Conservation (phyloP, 306 rosid species). For the Fagus crenata region DNA sequence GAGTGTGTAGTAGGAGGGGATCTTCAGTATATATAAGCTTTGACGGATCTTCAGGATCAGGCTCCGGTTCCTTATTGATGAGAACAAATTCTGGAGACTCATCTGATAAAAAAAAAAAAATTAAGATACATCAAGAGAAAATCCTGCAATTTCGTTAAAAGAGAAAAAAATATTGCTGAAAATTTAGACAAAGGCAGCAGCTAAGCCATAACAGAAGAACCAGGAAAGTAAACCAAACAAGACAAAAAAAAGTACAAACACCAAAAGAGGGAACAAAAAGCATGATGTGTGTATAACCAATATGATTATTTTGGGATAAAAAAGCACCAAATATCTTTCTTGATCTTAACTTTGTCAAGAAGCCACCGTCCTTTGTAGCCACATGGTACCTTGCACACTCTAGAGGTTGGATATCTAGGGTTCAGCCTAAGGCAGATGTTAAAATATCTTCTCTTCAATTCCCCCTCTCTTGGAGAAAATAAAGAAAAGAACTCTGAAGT, state of each 20-base stretch:
- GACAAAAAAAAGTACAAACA: background rate
- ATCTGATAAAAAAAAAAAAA: conserved; percentile 53
- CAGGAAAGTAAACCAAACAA: no score
- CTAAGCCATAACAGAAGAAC: conserved; percentile 10
- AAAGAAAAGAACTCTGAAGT: background rate
- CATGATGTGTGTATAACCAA: background rate
- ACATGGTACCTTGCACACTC: background rate
- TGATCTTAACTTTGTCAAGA: background rate
- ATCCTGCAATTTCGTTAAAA: conserved; percentile 5
- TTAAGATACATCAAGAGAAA: conserved; percentile 26
- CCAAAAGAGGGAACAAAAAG: background rate
- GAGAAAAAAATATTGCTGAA: background rate
- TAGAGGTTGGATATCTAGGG: background rate
- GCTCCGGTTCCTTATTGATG: conserved; percentile 77
- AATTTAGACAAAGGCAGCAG: background rate
- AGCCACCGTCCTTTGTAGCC: background rate
- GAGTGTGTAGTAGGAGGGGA: conserved; percentile 88
- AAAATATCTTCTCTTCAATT: no score
- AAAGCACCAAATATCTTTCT: background rate
- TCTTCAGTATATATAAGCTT: conserved; percentile 61
- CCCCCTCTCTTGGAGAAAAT: no score
- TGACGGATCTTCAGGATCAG: conserved; percentile 90
- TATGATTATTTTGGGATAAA: background rate
- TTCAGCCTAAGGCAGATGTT: background rate
- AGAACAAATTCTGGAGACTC: conserved; percentile 81